phyloP scores from a whole-genome alignment of 768 basidiomycete genomes.

The Trametes coccinea region DNA sequence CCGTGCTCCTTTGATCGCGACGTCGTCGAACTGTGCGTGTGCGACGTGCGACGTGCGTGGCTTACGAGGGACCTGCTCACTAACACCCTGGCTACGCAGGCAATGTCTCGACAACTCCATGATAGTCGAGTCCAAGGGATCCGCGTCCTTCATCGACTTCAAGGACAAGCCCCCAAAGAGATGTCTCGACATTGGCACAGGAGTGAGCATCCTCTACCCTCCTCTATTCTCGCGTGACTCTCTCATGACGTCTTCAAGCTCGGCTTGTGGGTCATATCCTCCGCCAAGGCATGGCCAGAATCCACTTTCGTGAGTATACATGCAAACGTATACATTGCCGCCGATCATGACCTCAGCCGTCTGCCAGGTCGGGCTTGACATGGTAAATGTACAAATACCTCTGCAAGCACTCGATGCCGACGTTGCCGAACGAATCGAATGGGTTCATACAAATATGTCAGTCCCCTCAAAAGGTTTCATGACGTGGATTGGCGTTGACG shows the following conservation, averaged over 20 bases:
- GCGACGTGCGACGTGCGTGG: background rate
- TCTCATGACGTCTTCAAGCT: constrained; percentile 40
- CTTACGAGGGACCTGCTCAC: background rate
- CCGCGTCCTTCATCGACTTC: constrained; percentile 63
- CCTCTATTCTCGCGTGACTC: background rate
- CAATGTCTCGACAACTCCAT: constrained; percentile 22
- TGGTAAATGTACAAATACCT: constrained; percentile 73
- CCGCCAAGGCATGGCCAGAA: constrained; percentile 68
- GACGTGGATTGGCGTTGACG: background rate
- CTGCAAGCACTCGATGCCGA: constrained; percentile 49
- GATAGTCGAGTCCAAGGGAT: constrained; percentile 44
- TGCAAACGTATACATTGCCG: background rate
- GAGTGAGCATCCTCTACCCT: constrained; percentile 44
- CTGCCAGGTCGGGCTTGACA: constrained; percentile 71
- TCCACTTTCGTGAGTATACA: constrained; percentile 57
- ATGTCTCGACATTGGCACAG: constrained; percentile 72
- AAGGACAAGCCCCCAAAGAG: constrained; percentile 48
- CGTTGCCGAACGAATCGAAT: constrained; percentile 59
- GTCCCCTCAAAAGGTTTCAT: constrained; percentile 23
- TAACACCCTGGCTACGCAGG: background rate
- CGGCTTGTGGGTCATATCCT: constrained; percentile 72
- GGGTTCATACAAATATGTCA: constrained; percentile 81
- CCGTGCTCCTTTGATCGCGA: constrained; percentile 70
- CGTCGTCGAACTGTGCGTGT: constrained; percentile 65
- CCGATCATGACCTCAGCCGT: background rate